A percentile compares a stretch with the other conserved stretches of the same genome.
These are phyloP conservation scores for Tulasnella sp. DNA, from an alignment of 768 basidiomycete species.

Conservation along the genomic window DNA sequence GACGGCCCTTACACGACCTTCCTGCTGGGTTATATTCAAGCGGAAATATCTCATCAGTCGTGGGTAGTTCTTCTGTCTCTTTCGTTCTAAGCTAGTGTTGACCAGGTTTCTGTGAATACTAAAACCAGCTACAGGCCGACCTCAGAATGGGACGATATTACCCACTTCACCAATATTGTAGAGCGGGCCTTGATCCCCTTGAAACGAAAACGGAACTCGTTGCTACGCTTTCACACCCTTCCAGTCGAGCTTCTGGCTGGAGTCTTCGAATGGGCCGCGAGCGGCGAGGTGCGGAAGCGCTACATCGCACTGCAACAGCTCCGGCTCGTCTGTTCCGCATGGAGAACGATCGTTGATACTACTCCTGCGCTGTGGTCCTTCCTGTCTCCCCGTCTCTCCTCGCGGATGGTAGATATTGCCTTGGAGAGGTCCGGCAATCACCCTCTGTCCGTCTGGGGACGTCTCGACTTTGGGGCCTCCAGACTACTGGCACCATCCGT, in stretches of 20 bases:
- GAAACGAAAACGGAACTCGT: neutral
- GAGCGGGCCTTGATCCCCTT: neutral
- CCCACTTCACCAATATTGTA: neutral
- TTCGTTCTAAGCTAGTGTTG: neutral
- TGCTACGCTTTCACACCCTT: neutral
- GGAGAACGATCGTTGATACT: neutral
- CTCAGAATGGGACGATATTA: neutral
- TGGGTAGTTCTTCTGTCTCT: neutral
- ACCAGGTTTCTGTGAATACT: neutral
- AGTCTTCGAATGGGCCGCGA: neutral
- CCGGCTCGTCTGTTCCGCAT: neutral
- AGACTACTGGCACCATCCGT: neutral
- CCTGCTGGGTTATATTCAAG: neutral
- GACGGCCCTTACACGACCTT: neutral
- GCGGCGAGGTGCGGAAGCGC: neutral
- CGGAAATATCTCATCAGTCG: neutral
- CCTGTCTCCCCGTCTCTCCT: neutral
- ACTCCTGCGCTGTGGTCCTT: neutral
- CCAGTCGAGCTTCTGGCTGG: neutral
- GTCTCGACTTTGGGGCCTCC: neutral
- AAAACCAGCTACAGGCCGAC: neutral
- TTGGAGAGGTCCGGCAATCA: slow-evolving; percentile 1
- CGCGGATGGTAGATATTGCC: neutral
- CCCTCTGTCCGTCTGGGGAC: neutral
- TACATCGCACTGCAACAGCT: neutral